Evolutionary conservation across 2,329 filamentous ascomycete genomes (phyloP).

Genomic region (Trichoderma koningiopsis): DNA sequence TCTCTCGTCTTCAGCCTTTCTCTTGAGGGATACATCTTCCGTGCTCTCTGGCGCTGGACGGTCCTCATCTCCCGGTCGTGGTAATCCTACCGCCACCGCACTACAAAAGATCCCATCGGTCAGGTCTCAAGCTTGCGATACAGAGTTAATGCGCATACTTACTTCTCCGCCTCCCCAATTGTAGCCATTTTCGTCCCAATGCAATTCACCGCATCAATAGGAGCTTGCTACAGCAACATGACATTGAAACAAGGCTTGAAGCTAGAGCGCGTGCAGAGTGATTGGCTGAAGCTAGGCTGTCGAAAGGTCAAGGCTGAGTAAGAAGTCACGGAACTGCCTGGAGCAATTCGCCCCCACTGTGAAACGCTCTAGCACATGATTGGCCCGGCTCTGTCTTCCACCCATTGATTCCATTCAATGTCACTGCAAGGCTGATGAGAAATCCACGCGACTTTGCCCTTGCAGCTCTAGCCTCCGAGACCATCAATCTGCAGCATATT

Average conservation of each 20-base stretch:
- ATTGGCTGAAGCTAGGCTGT: neutral
- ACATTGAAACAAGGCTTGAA: neutral
- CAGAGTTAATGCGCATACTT: neutral
- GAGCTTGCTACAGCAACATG: neutral
- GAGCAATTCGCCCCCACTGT: constrained; percentile 16
- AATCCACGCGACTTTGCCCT: constrained; percentile 36
- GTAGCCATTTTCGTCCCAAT: constrained; percentile 22
- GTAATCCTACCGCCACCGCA: constrained; percentile 8
- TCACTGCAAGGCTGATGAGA: constrained; percentile 53
- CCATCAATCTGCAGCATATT: neutral
- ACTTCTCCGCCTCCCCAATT: constrained; percentile 16
- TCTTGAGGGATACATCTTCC: constrained; percentile 33
- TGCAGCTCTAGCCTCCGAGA: constrained; percentile 9
- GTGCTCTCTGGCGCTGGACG: neutral
- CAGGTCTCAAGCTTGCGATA: neutral
- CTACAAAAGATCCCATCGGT: neutral
- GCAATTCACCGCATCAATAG: constrained; percentile 4
- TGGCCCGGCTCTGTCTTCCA: neutral
- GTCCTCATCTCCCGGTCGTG: neutral
- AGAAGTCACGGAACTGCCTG: constrained; percentile 24
- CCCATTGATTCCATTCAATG: constrained; percentile 26
- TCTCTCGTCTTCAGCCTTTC: constrained; percentile 34
- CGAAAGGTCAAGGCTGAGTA: constrained; percentile 35
- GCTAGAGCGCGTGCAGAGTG: neutral
- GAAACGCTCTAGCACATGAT: constrained; percentile 8